Evolutionary conservation across 106 monocot genomes (phyloP).

Genomic region (Dactylorhiza incarnata): DNA sequence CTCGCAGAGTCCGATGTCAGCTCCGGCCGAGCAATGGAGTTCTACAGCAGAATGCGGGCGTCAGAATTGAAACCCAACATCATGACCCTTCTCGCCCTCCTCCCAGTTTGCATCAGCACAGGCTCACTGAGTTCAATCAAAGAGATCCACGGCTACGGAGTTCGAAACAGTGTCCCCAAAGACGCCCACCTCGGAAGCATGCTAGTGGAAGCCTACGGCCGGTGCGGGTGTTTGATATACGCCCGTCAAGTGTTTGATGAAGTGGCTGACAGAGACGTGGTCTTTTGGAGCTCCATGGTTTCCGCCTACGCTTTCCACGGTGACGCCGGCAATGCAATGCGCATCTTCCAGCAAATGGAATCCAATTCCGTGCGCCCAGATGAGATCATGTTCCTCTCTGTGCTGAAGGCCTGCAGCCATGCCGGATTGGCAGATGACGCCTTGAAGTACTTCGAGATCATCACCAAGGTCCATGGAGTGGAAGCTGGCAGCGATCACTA

Average conservation of each 20-base stretch:
- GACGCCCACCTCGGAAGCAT: constrained; percentile 40
- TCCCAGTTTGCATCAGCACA: constrained; percentile 27
- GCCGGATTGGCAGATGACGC: constrained; percentile 57
- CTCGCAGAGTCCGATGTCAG: constrained; percentile 19
- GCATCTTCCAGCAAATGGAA: constrained; percentile 39
- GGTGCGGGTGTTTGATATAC: constrained; percentile 38
- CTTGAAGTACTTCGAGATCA: constrained; percentile 38
- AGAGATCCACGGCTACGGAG: constrained; percentile 57
- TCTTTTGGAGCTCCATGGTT: constrained; percentile 70
- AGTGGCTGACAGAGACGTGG: constrained; percentile 47
- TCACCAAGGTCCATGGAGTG: constrained; percentile 28
- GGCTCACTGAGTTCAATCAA: constrained; percentile 36
- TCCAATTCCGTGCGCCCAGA: constrained; percentile 35
- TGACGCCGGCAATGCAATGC: constrained; percentile 31
- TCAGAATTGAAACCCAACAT: constrained; percentile 35
- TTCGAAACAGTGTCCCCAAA: constrained; percentile 13
- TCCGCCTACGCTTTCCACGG: constrained; percentile 70
- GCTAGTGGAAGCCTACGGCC: constrained; percentile 65
- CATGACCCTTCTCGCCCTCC: constrained; percentile 52
- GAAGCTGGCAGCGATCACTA: constrained; percentile 51
- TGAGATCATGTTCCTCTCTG: constrained; percentile 46
- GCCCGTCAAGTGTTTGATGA: constrained; percentile 34
- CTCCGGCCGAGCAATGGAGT: constrained; percentile 23
- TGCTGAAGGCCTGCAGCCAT: constrained; percentile 78
- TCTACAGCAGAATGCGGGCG: constrained; percentile 39